Evolutionary conservation across 225 moss, liverwort and hornwort genomes (phyloP).

Genomic region (Anthoceros angustus): DNA sequence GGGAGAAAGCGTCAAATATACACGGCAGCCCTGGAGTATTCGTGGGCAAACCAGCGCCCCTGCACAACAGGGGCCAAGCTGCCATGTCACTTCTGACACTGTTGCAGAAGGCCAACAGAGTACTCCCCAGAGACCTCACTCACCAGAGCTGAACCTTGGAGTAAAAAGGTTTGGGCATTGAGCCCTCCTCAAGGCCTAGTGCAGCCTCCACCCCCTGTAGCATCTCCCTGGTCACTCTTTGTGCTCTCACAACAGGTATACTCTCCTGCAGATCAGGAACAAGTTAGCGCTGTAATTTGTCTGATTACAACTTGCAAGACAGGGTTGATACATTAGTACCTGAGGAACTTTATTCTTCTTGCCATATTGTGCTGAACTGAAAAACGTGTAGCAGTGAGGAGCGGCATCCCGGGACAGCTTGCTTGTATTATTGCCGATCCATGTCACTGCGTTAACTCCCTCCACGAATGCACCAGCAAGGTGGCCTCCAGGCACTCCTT

Average conservation of each 20-base stretch:
- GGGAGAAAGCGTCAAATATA: conserved; percentile 69
- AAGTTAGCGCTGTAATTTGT: not conserved
- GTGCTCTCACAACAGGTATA: conserved; percentile 63
- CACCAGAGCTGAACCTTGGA: conserved; percentile 82
- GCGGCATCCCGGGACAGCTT: conserved; percentile 38
- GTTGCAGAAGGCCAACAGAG: not conserved
- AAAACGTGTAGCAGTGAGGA: conserved; percentile 89
- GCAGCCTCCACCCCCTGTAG: conserved; percentile 65
- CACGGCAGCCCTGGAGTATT: conserved; percentile 77
- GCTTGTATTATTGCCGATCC: conserved; percentile 86
- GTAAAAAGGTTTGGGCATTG: conserved; percentile 57
- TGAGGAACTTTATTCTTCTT: conserved; percentile 91
- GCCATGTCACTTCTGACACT: not conserved
- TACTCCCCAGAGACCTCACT: not conserved
- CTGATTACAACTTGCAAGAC: not conserved
- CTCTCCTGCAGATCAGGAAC: conserved; percentile 41
- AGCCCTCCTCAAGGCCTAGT: conserved; percentile 56
- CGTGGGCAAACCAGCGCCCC: conserved; percentile 82
- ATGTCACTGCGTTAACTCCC: conserved; percentile 61
- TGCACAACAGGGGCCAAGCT: conserved; percentile 7
- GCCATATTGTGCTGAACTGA: conserved; percentile 77
- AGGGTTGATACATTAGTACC: conserved; percentile 11
- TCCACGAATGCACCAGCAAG: conserved; percentile 83
- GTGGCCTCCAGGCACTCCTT: conserved; percentile 25
- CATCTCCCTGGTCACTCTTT: conserved; percentile 70